These are phyloP conservation scores for Backusella circina DNA, from an alignment of 192 early-diverging fungal species.

Conservation along the genomic window DNA sequence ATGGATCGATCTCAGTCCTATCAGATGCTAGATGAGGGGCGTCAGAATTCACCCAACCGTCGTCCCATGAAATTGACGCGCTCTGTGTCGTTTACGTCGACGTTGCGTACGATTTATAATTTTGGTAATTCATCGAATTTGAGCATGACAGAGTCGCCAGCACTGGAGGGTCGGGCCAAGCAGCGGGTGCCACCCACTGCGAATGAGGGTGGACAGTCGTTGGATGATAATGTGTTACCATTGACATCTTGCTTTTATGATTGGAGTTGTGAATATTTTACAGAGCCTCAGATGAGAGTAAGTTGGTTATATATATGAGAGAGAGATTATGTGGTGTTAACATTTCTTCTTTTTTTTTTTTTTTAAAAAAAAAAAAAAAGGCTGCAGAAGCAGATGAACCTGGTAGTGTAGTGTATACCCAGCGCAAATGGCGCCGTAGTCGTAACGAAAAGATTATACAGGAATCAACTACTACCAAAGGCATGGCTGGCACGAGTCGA, in stretches of 20 bases:
- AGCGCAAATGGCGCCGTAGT: constrained; percentile 67
- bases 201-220: background rate
- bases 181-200: background rate
- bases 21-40: constrained; percentile 2
- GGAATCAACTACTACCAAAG: constrained; percentile 47
- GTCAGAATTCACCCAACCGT: background rate
- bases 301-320: background rate
- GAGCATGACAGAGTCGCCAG: background rate
- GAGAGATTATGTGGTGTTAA: background rate
- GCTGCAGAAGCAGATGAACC: constrained; percentile 75
- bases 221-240: constrained; percentile 43
- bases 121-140: constrained; percentile 20
- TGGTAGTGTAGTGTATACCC: constrained; percentile 71
- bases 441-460: constrained; percentile 63
- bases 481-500: constrained; percentile 54
- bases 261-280: constrained; percentile 86
- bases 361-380: constrained; percentile 19
- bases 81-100: constrained; percentile 34
- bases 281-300: constrained; percentile 84
- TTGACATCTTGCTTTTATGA: constrained; percentile 71
- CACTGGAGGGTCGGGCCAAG: background rate
- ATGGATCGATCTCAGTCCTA: constrained; percentile 29
- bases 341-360: background rate
- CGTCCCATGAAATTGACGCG: constrained; percentile 34
- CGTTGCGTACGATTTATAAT: constrained; percentile 33